Percentiles rank a stretch among this genome's conserved stretches.
phyloP scores from a whole-genome alignment of 2,329 filamentous ascomycete genomes.

The Leptosphaerulina australis region DNA sequence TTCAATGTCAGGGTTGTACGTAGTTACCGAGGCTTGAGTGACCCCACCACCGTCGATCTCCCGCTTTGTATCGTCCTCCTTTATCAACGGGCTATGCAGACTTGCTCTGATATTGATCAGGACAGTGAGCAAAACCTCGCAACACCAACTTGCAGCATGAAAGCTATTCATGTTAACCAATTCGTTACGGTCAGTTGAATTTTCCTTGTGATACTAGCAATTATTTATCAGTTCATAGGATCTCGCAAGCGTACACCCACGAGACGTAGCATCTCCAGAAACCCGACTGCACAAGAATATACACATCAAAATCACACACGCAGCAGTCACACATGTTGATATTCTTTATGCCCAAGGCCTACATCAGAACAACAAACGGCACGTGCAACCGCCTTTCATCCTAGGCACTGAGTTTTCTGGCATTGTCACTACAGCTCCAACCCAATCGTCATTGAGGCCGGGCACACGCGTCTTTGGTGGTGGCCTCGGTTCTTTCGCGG shows the following conservation, averaged over 20 bases:
- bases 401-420: slow-evolving; percentile 67
- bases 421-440: slow-evolving; percentile 53
- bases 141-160: slow-evolving; percentile 31
- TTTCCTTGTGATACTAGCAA: background rate
- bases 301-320: slow-evolving; percentile 58
- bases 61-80: background rate
- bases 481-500: slow-evolving; percentile 59
- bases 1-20: background rate
- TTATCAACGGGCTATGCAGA: background rate
- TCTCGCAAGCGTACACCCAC: slow-evolving; percentile 36
- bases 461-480: slow-evolving; percentile 63
- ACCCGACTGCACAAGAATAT: slow-evolving; percentile 49
- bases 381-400: slow-evolving; percentile 63
- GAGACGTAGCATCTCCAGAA: slow-evolving; percentile 37
- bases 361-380: slow-evolving; percentile 66
- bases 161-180: slow-evolving; percentile 25
- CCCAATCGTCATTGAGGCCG: slow-evolving; percentile 43
- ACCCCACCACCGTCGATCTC: slow-evolving; percentile 14
- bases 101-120: background rate
- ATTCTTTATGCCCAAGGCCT: slow-evolving; percentile 63
- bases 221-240: slow-evolving; percentile 19
- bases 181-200: slow-evolving; percentile 20
- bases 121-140: background rate
- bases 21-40: slow-evolving; percentile 13
- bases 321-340: slow-evolving; percentile 66